Evolutionary conservation across 208 protist genomes (phyloP).

Genomic region (Crithidia expoeki): DNA sequence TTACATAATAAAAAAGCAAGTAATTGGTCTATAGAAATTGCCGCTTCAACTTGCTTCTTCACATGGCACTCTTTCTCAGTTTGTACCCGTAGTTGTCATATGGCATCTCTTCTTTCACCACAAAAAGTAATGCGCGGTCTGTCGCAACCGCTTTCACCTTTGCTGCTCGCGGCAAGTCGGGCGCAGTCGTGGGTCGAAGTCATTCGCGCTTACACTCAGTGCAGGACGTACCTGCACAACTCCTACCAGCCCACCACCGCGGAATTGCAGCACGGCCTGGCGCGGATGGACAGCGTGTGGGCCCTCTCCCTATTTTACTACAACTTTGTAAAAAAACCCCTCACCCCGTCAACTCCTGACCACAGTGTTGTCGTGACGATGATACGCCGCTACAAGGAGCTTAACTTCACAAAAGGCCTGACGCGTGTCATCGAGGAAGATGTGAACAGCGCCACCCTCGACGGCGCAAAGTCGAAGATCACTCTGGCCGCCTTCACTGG

Average conservation of each 20-base stretch:
- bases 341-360: constrained; percentile 34
- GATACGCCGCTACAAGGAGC: constrained; percentile 55
- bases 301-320: constrained; percentile 83
- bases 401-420: constrained; percentile 51
- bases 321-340: constrained; percentile 57
- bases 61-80: not conserved
- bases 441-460: constrained; percentile 49
- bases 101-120: not conserved
- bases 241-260: constrained; percentile 62
- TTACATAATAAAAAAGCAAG: too few relatives aligned
- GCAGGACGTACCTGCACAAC: constrained; percentile 42
- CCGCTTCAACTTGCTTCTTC: not conserved
- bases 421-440: constrained; percentile 80
- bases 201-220: constrained; percentile 53
- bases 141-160: constrained; percentile 34
- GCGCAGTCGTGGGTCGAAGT: constrained; percentile 73
- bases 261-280: constrained; percentile 71
- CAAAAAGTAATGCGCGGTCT: constrained; percentile 8
- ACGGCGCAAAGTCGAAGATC: constrained; percentile 60
- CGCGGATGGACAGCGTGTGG: constrained; percentile 69
- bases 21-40: not conserved
- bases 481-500: constrained; percentile 65
- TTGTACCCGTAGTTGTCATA: not conserved
- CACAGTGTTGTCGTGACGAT: constrained; percentile 46
- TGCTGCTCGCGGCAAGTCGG: constrained; percentile 62